Evolutionary conservation across 2,329 filamentous ascomycete genomes (phyloP), one percentile per base, ranked within the genome.

Genomic region (Talaromyces albobiverticillius): DNA sequence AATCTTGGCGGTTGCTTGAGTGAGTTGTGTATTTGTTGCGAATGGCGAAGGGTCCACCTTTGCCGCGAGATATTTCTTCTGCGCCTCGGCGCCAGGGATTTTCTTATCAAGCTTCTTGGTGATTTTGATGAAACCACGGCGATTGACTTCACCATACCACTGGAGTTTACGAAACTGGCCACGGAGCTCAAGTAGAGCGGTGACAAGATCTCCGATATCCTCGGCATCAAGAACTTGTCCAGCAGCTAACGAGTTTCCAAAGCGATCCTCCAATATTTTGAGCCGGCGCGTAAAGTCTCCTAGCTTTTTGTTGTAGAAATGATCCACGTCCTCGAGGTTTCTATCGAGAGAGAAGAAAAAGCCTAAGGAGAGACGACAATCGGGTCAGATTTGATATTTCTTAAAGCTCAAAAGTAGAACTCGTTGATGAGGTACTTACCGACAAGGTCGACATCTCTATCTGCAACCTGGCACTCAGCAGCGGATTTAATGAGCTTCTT

Each of bases 101-200:
- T 95, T 96, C 76, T 99, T 99, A 74, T 99, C 94, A 43, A 96
- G 78, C 74, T 99, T 99, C 78, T 99, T 99, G 49, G 94, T 96
- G 71, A 99, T 99, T 76, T 99, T 99, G 70, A 95, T 84, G 66
- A 99, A 99, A 2, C 94, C 94, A 60, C 90, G 82, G 50, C 92
- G 84, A 71, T 99, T 99, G 65, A 97, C 93, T 74, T 97, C 93
- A 47, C 92, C 93, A 69, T 97, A 99, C 92, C 92, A 97, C 71
- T 95, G 89, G 50, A 99, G 78, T 65, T 97, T 97, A 56, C 94
- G 83, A 61, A 97, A 75, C 67, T 95, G 89, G 50, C 86, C 87
- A 54, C 94, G 84, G 57, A 97, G 79, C 72, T 99, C 94, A 29
- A 97, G 82, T 48, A 99, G 78, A 32, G 92, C 91, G 32, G 88